phyloP scores from a whole-genome alignment of 1,284 basidiomycete species.

The Boletus mariae region DNA sequence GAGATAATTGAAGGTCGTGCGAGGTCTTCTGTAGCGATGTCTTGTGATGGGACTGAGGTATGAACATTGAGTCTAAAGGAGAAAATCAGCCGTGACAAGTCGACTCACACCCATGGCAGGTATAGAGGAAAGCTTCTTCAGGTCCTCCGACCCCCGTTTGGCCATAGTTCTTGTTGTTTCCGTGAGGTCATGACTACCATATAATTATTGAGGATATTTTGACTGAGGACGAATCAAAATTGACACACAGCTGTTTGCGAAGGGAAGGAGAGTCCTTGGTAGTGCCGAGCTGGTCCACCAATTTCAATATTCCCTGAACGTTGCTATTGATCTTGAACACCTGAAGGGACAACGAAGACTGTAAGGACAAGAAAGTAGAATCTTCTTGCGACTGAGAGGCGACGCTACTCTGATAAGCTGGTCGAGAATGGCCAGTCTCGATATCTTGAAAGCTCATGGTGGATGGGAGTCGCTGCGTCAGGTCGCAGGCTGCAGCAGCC shows the following conservation, averaged over 20 bases:
- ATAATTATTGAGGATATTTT: constrained; percentile 5
- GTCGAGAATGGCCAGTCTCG: constrained; percentile 57
- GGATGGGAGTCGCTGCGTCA: not conserved
- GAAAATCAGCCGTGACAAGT: not conserved
- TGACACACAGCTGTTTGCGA: constrained; percentile 73
- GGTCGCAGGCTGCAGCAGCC: not conserved
- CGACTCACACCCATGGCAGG: constrained; percentile 59
- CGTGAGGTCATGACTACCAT: constrained; percentile 75
- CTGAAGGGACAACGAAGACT: constrained; percentile 87
- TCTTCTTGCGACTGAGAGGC: constrained; percentile 61
- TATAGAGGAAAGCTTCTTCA: constrained; percentile 80
- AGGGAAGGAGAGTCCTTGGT: constrained; percentile 71
- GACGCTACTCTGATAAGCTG: constrained; percentile 39
- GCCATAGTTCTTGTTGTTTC: constrained; percentile 93
- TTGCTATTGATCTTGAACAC: constrained; percentile 99
- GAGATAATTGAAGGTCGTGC: constrained; percentile 86
- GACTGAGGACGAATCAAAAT: not conserved
- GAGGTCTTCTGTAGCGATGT: constrained; percentile 85
- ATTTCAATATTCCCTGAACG: constrained; percentile 89
- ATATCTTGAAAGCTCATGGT: constrained; percentile 79
- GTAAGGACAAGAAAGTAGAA: constrained; percentile 71
- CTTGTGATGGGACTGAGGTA: constrained; percentile 67
- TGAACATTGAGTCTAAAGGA: not conserved
- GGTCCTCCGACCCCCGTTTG: constrained; percentile 88
- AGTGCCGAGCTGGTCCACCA: constrained; percentile 89